Evolutionary conservation across 305 asterid species (phyloP).

Genomic region (Solanum hybrid): DNA sequence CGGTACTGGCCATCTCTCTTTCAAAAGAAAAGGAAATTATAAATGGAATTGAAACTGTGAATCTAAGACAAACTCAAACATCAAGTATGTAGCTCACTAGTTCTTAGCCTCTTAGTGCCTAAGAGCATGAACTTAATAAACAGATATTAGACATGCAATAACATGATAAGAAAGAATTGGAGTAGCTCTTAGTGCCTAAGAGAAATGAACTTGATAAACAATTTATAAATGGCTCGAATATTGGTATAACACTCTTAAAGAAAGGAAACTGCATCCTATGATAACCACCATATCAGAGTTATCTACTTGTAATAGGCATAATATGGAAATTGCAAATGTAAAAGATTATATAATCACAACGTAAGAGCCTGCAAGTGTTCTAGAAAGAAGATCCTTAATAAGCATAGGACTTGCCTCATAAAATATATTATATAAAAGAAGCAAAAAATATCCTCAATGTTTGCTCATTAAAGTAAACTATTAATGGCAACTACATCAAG

Average conservation of each 20-base stretch:
- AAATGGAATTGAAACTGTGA: neutral
- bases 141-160: neutral
- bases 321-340: neutral
- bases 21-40: constrained; percentile 10
- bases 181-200: neutral
- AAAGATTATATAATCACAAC: neutral
- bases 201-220: neutral
- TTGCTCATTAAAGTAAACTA: neutral
- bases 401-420: neutral
- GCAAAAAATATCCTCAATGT: neutral
- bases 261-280: neutral
- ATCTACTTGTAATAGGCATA: neutral
- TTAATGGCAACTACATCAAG: neutral
- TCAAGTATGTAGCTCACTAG: neutral
- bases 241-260: neutral
- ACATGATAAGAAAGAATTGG: neutral
- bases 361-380: neutral
- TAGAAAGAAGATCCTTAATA: neutral
- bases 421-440: neutral
- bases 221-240: neutral
- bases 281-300: neutral
- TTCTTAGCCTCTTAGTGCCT: neutral
- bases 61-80: neutral
- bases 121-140: neutral
- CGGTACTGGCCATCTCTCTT: constrained; percentile 99